Percentiles rank a stretch among this genome's conserved stretches.
These are phyloP conservation scores for Clavispora santaluciae DNA, from an alignment of 805 yeast species.

Conservation along the genomic window DNA sequence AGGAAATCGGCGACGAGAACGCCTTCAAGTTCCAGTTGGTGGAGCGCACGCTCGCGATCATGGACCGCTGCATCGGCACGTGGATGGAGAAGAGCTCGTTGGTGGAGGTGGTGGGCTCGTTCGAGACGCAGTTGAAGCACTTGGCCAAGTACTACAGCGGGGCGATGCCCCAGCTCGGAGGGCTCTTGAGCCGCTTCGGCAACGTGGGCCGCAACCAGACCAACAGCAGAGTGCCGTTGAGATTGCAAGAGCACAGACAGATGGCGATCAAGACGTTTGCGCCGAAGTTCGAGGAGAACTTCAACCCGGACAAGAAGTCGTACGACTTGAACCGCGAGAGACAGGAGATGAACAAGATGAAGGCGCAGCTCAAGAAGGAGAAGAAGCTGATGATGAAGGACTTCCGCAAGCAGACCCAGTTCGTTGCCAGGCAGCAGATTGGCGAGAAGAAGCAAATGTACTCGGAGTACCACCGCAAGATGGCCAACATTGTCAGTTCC, in stretches of 20 bases:
- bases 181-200: constrained; percentile 39
- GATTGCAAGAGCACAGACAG: constrained; percentile 79
- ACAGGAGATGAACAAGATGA: constrained; percentile 78
- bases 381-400: constrained; percentile 84
- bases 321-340: constrained; percentile 79
- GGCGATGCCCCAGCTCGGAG: constrained; percentile 25
- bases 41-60: constrained; percentile 24
- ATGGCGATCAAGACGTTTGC: constrained; percentile 78
- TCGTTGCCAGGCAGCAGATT: constrained; percentile 82
- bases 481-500: constrained; percentile 80
- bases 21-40: constrained; percentile 28
- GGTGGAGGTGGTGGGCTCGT: constrained; percentile 52
- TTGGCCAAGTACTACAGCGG: constrained; percentile 31
- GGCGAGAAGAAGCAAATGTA: constrained; percentile 70
- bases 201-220: constrained; percentile 37
- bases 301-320: constrained; percentile 91
- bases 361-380: constrained; percentile 85
- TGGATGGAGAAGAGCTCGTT: constrained; percentile 66
- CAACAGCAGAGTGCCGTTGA: constrained; percentile 50
- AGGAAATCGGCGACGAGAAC: constrained; percentile 5
- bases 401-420: constrained; percentile 81
- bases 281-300: constrained; percentile 93
- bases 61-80: constrained; percentile 29
- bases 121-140: constrained; percentile 39
- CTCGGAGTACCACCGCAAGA: constrained; percentile 79